These are phyloP conservation scores for Cinnamomum micranthum DNA, from an alignment of 164 flowering plant species.

Conservation along the genomic window DNA sequence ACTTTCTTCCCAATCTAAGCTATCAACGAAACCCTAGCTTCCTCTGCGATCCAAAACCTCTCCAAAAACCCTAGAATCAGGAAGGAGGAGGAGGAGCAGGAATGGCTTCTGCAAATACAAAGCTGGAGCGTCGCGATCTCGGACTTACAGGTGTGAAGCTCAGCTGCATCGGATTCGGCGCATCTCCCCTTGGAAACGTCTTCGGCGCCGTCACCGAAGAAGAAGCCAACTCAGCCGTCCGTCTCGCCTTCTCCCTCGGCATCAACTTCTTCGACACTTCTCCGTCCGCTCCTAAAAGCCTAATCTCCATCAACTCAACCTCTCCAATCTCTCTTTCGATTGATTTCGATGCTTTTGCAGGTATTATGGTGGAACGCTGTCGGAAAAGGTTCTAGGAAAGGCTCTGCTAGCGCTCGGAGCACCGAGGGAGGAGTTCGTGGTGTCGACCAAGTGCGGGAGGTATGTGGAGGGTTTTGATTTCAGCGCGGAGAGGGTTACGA, in stretches of 20 bases:
- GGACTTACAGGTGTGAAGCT: conserved; percentile 80
- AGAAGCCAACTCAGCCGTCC: conserved; percentile 75
- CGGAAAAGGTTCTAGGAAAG: conserved; percentile 82
- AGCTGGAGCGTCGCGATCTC: conserved; percentile 51
- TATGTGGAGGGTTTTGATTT: conserved; percentile 88
- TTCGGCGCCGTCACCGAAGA: conserved; percentile 70
- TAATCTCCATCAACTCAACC: background rate
- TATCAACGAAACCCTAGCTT: background rate
- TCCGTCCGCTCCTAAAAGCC: conserved; percentile 40
- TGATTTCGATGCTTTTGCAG: conserved; percentile 24
- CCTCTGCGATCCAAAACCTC: background rate
- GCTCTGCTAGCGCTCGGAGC: conserved; percentile 60
- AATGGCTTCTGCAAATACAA: background rate
- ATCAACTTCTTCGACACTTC: conserved; percentile 98
- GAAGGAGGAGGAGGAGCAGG: background rate
- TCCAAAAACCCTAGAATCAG: background rate
- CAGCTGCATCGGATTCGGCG: conserved; percentile 92
- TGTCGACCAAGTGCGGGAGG: conserved; percentile 92
- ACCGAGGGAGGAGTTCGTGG: conserved; percentile 67
- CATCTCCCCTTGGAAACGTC: conserved; percentile 90
- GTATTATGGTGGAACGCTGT: conserved; percentile 84
- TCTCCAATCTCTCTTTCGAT: background rate
- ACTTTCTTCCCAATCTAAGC: background rate
- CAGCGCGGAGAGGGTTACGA: conserved; percentile 87
- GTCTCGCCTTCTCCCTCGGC: conserved; percentile 69